Conservation (phyloP, 768 basidiomycete species). For the Mycena albidolilacea region DNA sequence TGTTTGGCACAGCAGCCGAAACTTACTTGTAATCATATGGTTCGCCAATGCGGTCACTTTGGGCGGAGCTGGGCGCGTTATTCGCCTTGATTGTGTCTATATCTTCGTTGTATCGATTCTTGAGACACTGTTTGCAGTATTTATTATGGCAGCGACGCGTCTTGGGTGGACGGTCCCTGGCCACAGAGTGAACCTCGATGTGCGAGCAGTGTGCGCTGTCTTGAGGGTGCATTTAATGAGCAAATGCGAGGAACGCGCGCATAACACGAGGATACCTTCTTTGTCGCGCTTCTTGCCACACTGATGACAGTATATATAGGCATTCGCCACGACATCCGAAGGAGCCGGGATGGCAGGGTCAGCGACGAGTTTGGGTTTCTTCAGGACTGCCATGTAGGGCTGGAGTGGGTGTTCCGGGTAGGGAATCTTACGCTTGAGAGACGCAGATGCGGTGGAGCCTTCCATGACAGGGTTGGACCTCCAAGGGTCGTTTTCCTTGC, state of each 20-base stretch:
- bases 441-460: conserved; percentile 41
- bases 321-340: conserved; percentile 30
- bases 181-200: conserved; percentile 39
- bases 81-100: conserved; percentile 57
- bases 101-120: conserved; percentile 75
- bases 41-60: conserved; percentile 44
- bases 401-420: conserved; percentile 52
- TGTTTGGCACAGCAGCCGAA: not conserved
- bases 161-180: conserved; percentile 43
- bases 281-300: conserved; percentile 75
- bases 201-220: conserved; percentile 56
- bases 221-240: conserved; percentile 34
- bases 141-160: conserved; percentile 67
- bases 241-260: conserved; percentile 8
- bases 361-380: conserved; percentile 40
- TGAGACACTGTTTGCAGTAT: conserved; percentile 78
- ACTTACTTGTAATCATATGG: conserved; percentile 69
- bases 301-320: conserved; percentile 78
- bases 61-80: conserved; percentile 26
- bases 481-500: conserved; percentile 65
- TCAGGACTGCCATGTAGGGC: conserved; percentile 31
- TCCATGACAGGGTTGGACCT: conserved; percentile 46
- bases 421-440: conserved; percentile 66
- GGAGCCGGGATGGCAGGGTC: conserved; percentile 35
- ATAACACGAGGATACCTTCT: conserved; percentile 44